Base-by-base conservation (phyloP, 2,329 filamentous ascomycete species). In the Fonsecaea pedrosoi region DNA sequence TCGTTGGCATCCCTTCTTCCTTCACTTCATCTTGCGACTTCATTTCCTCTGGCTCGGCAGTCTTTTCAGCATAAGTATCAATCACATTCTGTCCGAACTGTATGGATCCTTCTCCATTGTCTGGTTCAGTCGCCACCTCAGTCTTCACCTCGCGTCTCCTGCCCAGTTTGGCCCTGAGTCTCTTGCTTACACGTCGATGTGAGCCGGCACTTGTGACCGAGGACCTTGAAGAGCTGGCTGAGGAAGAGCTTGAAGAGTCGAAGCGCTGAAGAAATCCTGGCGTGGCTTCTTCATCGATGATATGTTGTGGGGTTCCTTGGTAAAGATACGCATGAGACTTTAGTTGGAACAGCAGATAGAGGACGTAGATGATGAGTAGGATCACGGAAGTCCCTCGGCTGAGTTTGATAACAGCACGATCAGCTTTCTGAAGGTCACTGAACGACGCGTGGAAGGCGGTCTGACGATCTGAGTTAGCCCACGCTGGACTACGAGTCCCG, bases 331-430 rank as follows among this genome's bases (percentile, higher is more conserved):
- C 85, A 78, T 97, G 94, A 0, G 94, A 94, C 77, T 92, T 91
- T 65, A 98, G 88, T 79, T 97, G 94, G 83, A 97, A 97, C 77
- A 91, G 85, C 1, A 98, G 87, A 75, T 96, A 97, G 62, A 87
- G 90, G 56, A 81, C 87, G 77, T 97, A 98, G 8, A 96, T 90
- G 54, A 96, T 77, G 0, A 98, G 85, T 5, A 97, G 85, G 69
- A 97, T 94, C 65, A 97, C 86, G 8, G 91, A 87, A 6, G 86
- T 85, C 50, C 79, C 77, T 74, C 70, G 57, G 30, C 69, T 69
- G 12, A 69, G 67, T 64, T 72, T 74, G 48, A 75, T 62, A 21
- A 72, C 68, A 54, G 54, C 64, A 25, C 53, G 10, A 30, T 71
- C 69, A 10, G 64, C 64, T 25, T 60, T 35, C 9, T 64, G 72